phyloP scores from a whole-genome alignment of 2,329 filamentous ascomycete genomes.

The Aspergillus carbonarius region DNA sequence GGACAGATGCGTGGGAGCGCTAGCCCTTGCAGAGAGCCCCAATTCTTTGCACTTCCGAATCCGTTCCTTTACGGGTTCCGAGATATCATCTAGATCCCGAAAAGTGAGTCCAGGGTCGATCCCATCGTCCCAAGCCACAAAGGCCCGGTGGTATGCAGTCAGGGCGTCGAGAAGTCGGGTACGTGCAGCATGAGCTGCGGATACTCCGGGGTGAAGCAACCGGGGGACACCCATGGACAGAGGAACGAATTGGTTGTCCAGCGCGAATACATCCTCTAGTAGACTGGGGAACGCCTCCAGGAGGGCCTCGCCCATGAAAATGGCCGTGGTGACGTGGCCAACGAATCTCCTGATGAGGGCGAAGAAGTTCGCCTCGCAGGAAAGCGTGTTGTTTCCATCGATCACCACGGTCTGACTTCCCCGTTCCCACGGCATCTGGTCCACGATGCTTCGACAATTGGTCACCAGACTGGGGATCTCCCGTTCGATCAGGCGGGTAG shows the following conservation, averaged over 20 bases:
- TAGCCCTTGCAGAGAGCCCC: constrained; percentile 37
- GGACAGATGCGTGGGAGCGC: constrained; percentile 46
- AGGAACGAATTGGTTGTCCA: constrained; percentile 56
- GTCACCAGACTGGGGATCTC: constrained; percentile 58
- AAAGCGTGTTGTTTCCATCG: constrained; percentile 39
- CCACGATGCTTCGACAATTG: constrained; percentile 59
- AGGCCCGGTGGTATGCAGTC: constrained; percentile 43
- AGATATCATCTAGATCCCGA: constrained; percentile 51
- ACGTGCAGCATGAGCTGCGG: constrained; percentile 49
- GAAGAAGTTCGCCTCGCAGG: constrained; percentile 55
- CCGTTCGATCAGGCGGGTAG: constrained; percentile 42
- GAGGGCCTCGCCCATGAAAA: constrained; percentile 55
- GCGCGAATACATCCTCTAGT: constrained; percentile 55
- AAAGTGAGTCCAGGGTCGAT: constrained; percentile 45
- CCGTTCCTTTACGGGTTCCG: constrained; percentile 45
- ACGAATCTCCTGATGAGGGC: constrained; percentile 58
- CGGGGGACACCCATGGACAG: constrained; percentile 57
- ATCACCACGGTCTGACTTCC: constrained; percentile 45
- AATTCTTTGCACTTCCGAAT: constrained; percentile 41
- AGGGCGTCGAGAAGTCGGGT: constrained; percentile 43
- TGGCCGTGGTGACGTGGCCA: constrained; percentile 48
- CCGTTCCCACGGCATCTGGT: constrained; percentile 64
- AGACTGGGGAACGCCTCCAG: constrained; percentile 54
- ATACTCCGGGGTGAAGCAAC: constrained; percentile 54
- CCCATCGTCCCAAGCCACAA: constrained; percentile 44